Percentiles rank a stretch among this genome's conserved stretches.
Evolutionary conservation across 1,284 basidiomycete species (phyloP).

Genomic region (Omphalotus olearius): DNA sequence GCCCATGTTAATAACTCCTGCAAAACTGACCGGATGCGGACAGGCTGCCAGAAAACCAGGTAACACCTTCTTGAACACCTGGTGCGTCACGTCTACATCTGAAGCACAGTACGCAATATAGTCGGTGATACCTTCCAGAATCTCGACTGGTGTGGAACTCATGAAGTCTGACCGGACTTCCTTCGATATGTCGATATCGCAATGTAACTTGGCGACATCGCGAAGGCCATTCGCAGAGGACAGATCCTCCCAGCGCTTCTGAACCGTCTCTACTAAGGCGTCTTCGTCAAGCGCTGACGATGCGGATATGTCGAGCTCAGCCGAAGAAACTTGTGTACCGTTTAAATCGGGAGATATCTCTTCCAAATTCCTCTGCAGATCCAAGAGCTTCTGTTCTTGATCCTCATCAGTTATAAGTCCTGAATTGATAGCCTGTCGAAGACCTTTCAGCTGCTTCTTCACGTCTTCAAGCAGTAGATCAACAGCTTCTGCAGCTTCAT

Average conservation of each 20-base stretch:
- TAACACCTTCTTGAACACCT: slow-evolving; percentile 79
- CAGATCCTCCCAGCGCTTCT: slow-evolving; percentile 86
- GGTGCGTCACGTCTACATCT: slow-evolving; percentile 85
- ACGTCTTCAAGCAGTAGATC: slow-evolving; percentile 45
- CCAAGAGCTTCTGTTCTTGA: slow-evolving; percentile 36
- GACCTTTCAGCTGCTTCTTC: slow-evolving; percentile 33
- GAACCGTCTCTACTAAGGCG: slow-evolving; percentile 34
- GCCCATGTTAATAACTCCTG: slow-evolving; percentile 90
- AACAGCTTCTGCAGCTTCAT: slow-evolving; percentile 57
- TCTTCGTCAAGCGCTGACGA: slow-evolving; percentile 27
- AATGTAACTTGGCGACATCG: slow-evolving; percentile 91
- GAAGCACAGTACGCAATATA: slow-evolving; percentile 88
- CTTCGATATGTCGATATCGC: slow-evolving; percentile 81
- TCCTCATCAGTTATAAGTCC: slow-evolving; percentile 33
- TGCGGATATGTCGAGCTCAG: slow-evolving; percentile 12
- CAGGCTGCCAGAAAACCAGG: slow-evolving; percentile 83
- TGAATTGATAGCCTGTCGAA: slow-evolving; percentile 9
- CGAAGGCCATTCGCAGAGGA: slow-evolving; percentile 91
- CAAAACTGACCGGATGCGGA: slow-evolving; percentile 91
- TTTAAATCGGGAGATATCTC: slow-evolving; percentile 25
- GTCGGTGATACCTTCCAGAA: slow-evolving; percentile 64
- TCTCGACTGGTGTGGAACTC: slow-evolving; percentile 56
- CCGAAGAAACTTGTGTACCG: slow-evolving; percentile 18
- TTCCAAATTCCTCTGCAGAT: slow-evolving; percentile 43
- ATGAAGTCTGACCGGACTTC: slow-evolving; percentile 78